Percentiles rank a stretch among this genome's conserved stretches.
These are phyloP conservation scores for Fusarium decemcellulare DNA, from an alignment of 2,329 filamentous ascomycete species.

Conservation along the genomic window DNA sequence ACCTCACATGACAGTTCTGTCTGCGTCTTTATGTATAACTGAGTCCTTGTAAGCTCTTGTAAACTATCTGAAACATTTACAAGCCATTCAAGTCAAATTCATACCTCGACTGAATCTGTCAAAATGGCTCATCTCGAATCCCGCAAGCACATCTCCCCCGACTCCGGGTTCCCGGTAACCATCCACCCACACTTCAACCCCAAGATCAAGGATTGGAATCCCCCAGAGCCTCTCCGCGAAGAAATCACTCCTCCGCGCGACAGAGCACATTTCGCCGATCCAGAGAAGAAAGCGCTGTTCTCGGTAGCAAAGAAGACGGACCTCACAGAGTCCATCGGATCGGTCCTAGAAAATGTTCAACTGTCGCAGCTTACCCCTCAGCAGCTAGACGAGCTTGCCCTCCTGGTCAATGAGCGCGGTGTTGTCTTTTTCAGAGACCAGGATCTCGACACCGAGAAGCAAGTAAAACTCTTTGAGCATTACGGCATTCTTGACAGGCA, in stretches of 20 bases:
- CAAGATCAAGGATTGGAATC: slow-evolving; percentile 54
- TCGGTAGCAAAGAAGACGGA: slow-evolving; percentile 55
- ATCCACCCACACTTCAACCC: slow-evolving; percentile 63
- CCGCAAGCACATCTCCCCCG: slow-evolving; percentile 62
- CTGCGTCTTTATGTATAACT: background rate
- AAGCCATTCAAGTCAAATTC: background rate
- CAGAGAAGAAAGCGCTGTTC: slow-evolving; percentile 59
- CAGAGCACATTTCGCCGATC: slow-evolving; percentile 59
- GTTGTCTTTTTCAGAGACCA: slow-evolving; percentile 65
- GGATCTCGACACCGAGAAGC: slow-evolving; percentile 57
- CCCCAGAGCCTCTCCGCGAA: slow-evolving; percentile 13
- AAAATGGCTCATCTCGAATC: slow-evolving; percentile 55
- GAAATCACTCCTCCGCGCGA: slow-evolving; percentile 35
- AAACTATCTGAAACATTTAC: background rate
- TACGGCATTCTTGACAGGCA: slow-evolving; percentile 64
- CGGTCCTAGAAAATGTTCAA: slow-evolving; percentile 56
- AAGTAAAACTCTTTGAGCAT: slow-evolving; percentile 62
- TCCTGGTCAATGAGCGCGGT: slow-evolving; percentile 61
- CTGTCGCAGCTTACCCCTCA: slow-evolving; percentile 59
- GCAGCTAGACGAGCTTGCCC: slow-evolving; percentile 66
- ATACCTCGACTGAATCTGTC: background rate
- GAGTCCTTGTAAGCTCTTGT: background rate
- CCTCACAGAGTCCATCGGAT: slow-evolving; percentile 61
- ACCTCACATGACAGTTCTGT: background rate
- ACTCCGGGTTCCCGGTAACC: slow-evolving; percentile 62